Base-by-base conservation (phyloP, 495 filamentous ascomycete genomes). In the Penicillium alfredii region DNA sequence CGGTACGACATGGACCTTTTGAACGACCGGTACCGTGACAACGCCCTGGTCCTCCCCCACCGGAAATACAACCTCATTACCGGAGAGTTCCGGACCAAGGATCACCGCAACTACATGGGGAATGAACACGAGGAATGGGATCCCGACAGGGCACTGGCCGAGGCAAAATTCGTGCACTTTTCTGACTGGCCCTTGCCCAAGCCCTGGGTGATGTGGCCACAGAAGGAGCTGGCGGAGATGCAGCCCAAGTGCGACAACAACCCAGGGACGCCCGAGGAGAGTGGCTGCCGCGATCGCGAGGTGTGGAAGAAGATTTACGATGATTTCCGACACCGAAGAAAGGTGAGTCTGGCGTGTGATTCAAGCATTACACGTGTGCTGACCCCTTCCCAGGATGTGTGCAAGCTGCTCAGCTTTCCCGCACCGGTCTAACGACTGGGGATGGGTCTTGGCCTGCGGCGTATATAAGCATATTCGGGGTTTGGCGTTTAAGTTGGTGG, bases 181-280 rank as follows among this genome's bases (percentile, higher is more conserved):
- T 81, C 74, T 3, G 86, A 92, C 49, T 84, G 79, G 77, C 86
- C 86, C 3, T 45, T 87, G 26, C 83, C 84, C 3, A 90, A 90
- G 55, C 84, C 84, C 1, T 88, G 84, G 84, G 57, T 84, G 12
- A 69, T 73, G 57, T 79, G 72, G 70, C 64, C 76, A 13, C 68
- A 74, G 21, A 56, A 69, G 9, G 45, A 71, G 38, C 49, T 82
- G 14, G 57, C 64, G 3, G 64, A 74, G 17, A 69, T 74, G 42
- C 74, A 84, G 50, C 80, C 82, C 0, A 66, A 64, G 38, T 81
- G 78, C 26, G 71, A 74, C 33, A 68, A 71, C 22, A 55, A 46
- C 33, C 67, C 58, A 30, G 69, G 55, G 33, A 68, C 44, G 37
- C 47, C 45, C 49, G 62, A 60, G 23, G 64, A 68, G 42, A 67